These are phyloP conservation scores for Aspergillus nidulans DNA, from an alignment of 495 filamentous ascomycete genomes.

Conservation along the genomic window DNA sequence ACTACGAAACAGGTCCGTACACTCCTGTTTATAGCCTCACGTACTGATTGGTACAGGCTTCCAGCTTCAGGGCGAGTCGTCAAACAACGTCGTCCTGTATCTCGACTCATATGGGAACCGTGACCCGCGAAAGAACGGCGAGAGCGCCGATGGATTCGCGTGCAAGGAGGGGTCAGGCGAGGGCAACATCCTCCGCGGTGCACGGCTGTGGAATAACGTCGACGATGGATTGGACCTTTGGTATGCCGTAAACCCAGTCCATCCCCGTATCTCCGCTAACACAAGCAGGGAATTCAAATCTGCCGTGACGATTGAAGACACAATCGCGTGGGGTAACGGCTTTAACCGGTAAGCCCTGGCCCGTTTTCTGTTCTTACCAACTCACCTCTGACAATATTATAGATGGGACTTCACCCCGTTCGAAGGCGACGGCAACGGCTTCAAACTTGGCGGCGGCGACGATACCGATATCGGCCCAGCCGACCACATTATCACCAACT, in stretches of 20 bases:
- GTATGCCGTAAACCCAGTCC: not conserved
- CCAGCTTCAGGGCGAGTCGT: slow-evolving; percentile 16
- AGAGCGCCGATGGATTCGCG: slow-evolving; percentile 20
- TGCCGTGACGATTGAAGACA: slow-evolving; percentile 20
- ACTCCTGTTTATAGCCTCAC: not conserved
- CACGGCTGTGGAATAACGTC: slow-evolving; percentile 19
- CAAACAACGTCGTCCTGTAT: slow-evolving; percentile 18
- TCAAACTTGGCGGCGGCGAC: slow-evolving; percentile 19
- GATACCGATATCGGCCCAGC: slow-evolving; percentile 14
- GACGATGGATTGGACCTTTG: slow-evolving; percentile 19
- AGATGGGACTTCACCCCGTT: slow-evolving; percentile 20
- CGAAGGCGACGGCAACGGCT: slow-evolving; percentile 21
- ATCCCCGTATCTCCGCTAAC: not conserved
- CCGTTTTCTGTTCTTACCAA: not conserved
- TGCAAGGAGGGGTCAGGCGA: slow-evolving; percentile 19
- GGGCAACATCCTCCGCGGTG: slow-evolving; percentile 17
- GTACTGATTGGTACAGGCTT: slow-evolving; percentile 4
- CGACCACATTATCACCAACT: slow-evolving; percentile 15
- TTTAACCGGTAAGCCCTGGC: slow-evolving; percentile 14
- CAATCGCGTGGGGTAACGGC: slow-evolving; percentile 18
- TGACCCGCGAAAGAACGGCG: slow-evolving; percentile 20
- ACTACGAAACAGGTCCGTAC: slow-evolving; percentile 16
- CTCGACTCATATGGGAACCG: slow-evolving; percentile 19
- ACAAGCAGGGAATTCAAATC: slow-evolving; percentile 18
- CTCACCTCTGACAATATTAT: not conserved